These are phyloP conservation scores for Monilinia fructigena DNA, from an alignment of 2,329 filamentous ascomycete genomes.

Conservation along the genomic window DNA sequence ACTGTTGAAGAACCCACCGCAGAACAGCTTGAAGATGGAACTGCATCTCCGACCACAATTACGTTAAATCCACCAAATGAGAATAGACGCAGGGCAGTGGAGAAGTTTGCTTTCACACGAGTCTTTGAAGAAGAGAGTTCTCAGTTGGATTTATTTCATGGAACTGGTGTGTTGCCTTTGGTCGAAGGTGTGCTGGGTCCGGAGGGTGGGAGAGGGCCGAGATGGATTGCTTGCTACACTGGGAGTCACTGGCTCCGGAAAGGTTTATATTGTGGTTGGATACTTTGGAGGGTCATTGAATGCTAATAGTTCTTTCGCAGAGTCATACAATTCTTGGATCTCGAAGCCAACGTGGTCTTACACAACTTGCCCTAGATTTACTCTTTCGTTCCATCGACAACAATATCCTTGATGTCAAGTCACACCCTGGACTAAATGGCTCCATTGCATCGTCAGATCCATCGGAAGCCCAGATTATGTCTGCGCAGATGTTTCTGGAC, in stretches of 20 bases:
- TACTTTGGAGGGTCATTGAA: neutral
- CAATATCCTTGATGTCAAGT: conserved; percentile 63
- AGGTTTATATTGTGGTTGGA: conserved; percentile 55
- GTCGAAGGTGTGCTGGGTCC: conserved; percentile 78
- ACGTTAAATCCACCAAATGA: conserved; percentile 80
- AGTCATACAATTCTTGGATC: conserved; percentile 95
- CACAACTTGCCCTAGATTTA: conserved; percentile 86
- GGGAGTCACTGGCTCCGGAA: conserved; percentile 93
- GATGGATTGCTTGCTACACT: conserved; percentile 89
- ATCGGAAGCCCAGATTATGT: conserved; percentile 75
- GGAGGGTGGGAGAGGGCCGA: conserved; percentile 71
- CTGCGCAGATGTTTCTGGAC: conserved; percentile 76
- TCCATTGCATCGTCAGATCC: conserved; percentile 75
- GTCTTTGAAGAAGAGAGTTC: conserved; percentile 86
- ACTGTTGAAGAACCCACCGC: conserved; percentile 64
- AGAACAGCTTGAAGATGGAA: conserved; percentile 42
- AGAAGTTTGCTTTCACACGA: conserved; percentile 90
- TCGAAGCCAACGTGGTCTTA: conserved; percentile 79
- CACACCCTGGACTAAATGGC: conserved; percentile 62
- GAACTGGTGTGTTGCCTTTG: conserved; percentile 70
- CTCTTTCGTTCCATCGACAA: conserved; percentile 78
- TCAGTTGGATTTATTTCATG: conserved; percentile 84
- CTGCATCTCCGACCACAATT: conserved; percentile 64
- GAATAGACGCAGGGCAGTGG: conserved; percentile 77
- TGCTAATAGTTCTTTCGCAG: conserved; percentile 47